Percentiles rank a stretch among this genome's conserved stretches.
Conservation (phyloP, 108 stramenopile species). For the Cyclotella cryptica region DNA sequence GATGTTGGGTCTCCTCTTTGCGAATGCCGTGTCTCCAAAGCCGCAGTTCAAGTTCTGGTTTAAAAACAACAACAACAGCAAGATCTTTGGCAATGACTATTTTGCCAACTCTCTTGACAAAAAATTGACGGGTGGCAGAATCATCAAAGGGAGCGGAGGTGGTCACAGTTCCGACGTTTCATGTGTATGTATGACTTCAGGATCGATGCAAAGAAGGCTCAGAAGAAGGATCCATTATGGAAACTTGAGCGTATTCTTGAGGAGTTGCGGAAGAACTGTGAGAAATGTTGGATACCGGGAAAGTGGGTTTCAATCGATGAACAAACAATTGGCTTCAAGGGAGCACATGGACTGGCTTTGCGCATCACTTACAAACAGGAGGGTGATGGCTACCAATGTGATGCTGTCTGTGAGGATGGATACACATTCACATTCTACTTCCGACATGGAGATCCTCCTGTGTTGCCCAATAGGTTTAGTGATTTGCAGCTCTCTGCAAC, state of each 20-base stretch:
- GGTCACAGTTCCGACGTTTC: constrained; percentile 4
- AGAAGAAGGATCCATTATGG: constrained; percentile 15
- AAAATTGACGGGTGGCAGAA: neutral
- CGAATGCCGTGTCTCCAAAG: constrained; percentile 18
- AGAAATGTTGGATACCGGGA: constrained; percentile 22
- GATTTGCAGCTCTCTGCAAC: constrained; percentile 17
- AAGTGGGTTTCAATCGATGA: constrained; percentile 36
- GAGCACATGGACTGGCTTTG: constrained; percentile 16
- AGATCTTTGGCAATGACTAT: constrained; percentile 2
- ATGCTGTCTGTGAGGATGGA: constrained; percentile 31
- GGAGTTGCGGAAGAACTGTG: neutral
- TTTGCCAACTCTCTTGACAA: neutral
- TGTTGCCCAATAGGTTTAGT: neutral
- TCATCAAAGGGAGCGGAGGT: neutral
- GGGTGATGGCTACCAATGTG: constrained; percentile 45
- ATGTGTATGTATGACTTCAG: constrained; percentile 18
- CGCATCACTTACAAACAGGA: constrained; percentile 43
- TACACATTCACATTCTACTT: constrained; percentile 32
- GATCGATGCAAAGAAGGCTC: neutral
- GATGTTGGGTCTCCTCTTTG: constrained; percentile 13
- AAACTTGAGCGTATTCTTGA: constrained; percentile 7
- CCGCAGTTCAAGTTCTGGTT: constrained; percentile 14
- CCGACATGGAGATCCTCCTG: constrained; percentile 10
- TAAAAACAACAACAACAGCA: neutral
- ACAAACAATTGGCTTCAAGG: constrained; percentile 45